Evolutionary conservation across 1,139 yeast species (phyloP).

Genomic region (Yamadazyma buinensis): DNA sequence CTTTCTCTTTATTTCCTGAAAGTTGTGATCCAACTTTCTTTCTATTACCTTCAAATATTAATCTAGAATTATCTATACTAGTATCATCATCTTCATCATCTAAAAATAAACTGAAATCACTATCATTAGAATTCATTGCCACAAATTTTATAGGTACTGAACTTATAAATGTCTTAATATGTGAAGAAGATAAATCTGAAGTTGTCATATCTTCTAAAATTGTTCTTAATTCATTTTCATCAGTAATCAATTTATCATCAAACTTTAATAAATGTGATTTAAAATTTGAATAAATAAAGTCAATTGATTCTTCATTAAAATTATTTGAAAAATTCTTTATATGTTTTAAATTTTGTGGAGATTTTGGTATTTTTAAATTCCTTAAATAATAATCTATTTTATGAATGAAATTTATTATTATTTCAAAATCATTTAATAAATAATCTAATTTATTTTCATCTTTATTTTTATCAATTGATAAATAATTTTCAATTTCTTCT

Average conservation of each 20-base stretch:
- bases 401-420: slow-evolving; percentile 13
- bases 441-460: slow-evolving; percentile 5
- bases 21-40: slow-evolving; percentile 20
- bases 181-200: slow-evolving; percentile 7
- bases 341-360: slow-evolving; percentile 9
- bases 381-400: slow-evolving; percentile 15
- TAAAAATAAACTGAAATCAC: slow-evolving; percentile 14
- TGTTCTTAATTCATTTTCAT: slow-evolving; percentile 12
- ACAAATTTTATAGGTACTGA: slow-evolving; percentile 14
- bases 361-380: slow-evolving; percentile 9
- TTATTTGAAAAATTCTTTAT: slow-evolving; percentile 4
- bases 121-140: slow-evolving; percentile 12
- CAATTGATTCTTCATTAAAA: slow-evolving; percentile 1
- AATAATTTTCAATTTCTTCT: slow-evolving; percentile 9
- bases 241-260: slow-evolving; percentile 13
- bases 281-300: slow-evolving; percentile 7
- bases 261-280: slow-evolving; percentile 9
- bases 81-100: slow-evolving; percentile 15
- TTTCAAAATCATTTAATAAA: slow-evolving; percentile 13
- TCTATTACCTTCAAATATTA: slow-evolving; percentile 24
- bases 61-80: slow-evolving; percentile 18
- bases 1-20: slow-evolving; percentile 20
- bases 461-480: slow-evolving; percentile 3
- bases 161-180: slow-evolving; percentile 13
- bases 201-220: slow-evolving; percentile 13